Evolutionary conservation across 2,329 filamentous ascomycete species (phyloP), one percentile per base, ranked within the genome.

Genomic region (Cladophialophora chaetospira): DNA sequence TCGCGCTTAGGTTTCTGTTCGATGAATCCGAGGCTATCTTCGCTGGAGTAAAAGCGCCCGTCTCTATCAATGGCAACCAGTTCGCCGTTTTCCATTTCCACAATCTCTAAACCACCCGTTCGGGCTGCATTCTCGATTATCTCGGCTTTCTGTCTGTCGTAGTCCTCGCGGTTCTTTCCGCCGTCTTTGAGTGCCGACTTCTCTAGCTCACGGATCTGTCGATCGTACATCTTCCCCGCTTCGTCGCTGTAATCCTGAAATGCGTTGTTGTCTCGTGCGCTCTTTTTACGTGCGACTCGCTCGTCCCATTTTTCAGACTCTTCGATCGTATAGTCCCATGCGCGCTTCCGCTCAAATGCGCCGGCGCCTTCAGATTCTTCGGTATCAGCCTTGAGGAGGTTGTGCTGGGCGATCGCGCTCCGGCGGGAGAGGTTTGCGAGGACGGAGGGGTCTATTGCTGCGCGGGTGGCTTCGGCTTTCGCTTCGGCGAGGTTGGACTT

Each of bases 271-370:
- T 96, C 90, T 61, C 88, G 82, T 68, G 89, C 88, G 15, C 84
- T 83, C 57, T 85, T 84, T 77, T 91, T 95, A 81, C 96, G 96
- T 68, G 88, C 89, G 72, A 95, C 77, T 28, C 92, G 87, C 76
- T 87, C 88, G 73, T 99, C 94, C 94, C 94, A 99, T 65, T 83
- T 85, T 76, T 97, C 94, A 66, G 86, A 89, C 75, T 99, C 94
- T 63, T 99, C 94, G 5, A 93, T 79, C 0, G 94, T 99, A 89
- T 94, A 99, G 76, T 97, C 94, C 94, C 94, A 99, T 1, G 94
- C 94, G 36, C 94, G 87, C 76, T 97, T 97, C 65, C 94, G 89
- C 79, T 99, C 94, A 69, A 97, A 99, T 9, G 61, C 63, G 4
- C 64, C 64, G 3, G 51, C 51, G 35, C 64, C 64, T 72, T 97